Evolutionary conservation across 2,329 filamentous ascomycete genomes (phyloP), one percentile per base, ranked within the genome.

Genomic region (Metarhizium robertsii): DNA sequence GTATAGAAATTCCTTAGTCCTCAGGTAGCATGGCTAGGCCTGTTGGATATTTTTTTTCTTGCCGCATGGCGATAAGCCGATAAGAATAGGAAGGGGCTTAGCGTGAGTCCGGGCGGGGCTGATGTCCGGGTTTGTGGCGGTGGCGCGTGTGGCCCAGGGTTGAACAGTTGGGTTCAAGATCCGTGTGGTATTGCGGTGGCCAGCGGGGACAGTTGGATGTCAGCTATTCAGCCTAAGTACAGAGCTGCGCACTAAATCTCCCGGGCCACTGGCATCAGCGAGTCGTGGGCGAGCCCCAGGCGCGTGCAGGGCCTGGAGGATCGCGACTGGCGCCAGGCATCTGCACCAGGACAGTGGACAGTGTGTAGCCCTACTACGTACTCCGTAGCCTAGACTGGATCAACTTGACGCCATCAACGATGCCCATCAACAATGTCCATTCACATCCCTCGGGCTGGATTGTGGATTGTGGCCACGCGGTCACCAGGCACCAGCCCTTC

Each of bases 41-140:
- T 30, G 32, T 5, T 4, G 46, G 20, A 36, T 54, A 50, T 58
- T 40, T 30, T 8, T 52, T 54, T 55, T 48, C 42, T 43, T 57
- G 64, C 63, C 58, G 60, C 62, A 63, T 58, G 55, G 29, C 57
- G 65, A 66, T 67, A 66, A 65, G 61, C 55, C 38, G 63, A 66
- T 65, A 64, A 60, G 47, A 58, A 59, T 55, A 59, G 60, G 50
- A 46, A 50, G 30, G 50, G 53, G 50, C 53, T 56, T 61, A 56
- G 55, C 36, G 14, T 6, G 43, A 11, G 20, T 6, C 2, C 3
- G 8, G 20, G n/a, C n/a, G 10, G 45, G 45, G 8, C 2, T 29
- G 25, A 25, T 25, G 25, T 16, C 6, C 2, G 2, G 20, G 45
- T 16, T 30, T 29, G 45, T 48, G 45, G 20, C 20, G 45, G 20